Evolutionary conservation across 805 yeast genomes (phyloP).

Genomic region (Candida rishiriensis): DNA sequence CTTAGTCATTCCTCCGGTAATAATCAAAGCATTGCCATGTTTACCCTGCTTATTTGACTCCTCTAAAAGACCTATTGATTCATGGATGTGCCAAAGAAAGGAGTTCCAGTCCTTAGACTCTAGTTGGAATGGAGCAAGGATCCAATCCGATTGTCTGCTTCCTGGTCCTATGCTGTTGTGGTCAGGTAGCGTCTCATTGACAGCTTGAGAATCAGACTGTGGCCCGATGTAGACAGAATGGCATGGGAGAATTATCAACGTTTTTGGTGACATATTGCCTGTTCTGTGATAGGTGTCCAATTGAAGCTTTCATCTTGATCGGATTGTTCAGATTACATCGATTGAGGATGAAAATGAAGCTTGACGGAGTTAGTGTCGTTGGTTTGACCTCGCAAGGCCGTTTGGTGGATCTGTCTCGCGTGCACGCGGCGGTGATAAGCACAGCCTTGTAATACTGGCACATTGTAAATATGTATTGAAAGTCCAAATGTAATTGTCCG

Average conservation of each 20-base stretch:
- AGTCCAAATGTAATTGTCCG: too few species aligned
- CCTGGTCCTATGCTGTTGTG: conserved; percentile 37
- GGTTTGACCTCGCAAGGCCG: too few species aligned
- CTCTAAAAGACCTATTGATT: conserved; percentile 35
- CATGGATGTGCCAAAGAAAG: conserved; percentile 56
- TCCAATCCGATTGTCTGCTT: conserved; percentile 52
- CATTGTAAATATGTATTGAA: too few species aligned
- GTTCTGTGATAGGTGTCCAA: too few species aligned
- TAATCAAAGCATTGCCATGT: conserved; percentile 11
- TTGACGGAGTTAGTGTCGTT: too few species aligned
- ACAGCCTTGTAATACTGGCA: too few species aligned
- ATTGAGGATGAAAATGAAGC: too few species aligned
- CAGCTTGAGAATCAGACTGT: not conserved
- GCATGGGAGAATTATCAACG: conserved; percentile 48
- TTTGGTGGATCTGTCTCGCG: too few species aligned
- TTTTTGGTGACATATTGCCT: not conserved
- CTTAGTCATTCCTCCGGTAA: conserved; percentile 69
- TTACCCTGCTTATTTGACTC: conserved; percentile 12
- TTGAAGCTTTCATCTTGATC: too few species aligned
- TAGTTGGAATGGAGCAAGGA: conserved; percentile 58
- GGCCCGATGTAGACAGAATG: conserved; percentile 26
- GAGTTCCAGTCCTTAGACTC: conserved; percentile 67
- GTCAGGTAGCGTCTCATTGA: not conserved
- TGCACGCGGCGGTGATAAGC: too few species aligned
- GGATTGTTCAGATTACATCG: too few species aligned